phyloP scores from a whole-genome alignment of 2,329 filamentous ascomycete species.

The Cladosporium sp. region DNA sequence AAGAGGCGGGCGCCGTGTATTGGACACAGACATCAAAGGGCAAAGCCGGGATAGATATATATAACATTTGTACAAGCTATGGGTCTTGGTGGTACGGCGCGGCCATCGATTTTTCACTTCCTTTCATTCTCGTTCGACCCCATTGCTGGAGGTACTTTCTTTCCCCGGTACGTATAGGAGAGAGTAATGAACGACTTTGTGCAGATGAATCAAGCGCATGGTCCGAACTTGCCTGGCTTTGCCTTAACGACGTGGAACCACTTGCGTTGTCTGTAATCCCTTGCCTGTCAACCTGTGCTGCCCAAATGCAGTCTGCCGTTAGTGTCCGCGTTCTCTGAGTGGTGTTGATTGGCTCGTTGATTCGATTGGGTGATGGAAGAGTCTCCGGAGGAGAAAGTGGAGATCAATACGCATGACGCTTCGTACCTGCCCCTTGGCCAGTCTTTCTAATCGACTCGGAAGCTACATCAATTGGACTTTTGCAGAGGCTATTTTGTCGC shows the following conservation, averaged over 20 bases:
- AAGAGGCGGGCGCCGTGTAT: not conserved
- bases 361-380: not conserved
- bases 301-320: not conserved
- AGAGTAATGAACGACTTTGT: no score
- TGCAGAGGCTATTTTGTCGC: no score
- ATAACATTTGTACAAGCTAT: not conserved
- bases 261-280: not conserved
- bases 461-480: no score
- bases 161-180: no score
- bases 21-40: not conserved
- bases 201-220: no score
- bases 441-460: not conserved
- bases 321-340: not conserved
- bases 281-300: not conserved
- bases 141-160: not conserved
- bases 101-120: not conserved
- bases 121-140: not conserved
- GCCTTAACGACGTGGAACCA: no score
- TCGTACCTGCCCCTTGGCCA: not conserved
- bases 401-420: not conserved
- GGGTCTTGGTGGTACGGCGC: not conserved
- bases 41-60: not conserved
- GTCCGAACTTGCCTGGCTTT: no score
- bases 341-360: not conserved
- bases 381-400: not conserved